phyloP scores from a whole-genome alignment of 148 eudicot genomes.

The Drosera capensis region DNA sequence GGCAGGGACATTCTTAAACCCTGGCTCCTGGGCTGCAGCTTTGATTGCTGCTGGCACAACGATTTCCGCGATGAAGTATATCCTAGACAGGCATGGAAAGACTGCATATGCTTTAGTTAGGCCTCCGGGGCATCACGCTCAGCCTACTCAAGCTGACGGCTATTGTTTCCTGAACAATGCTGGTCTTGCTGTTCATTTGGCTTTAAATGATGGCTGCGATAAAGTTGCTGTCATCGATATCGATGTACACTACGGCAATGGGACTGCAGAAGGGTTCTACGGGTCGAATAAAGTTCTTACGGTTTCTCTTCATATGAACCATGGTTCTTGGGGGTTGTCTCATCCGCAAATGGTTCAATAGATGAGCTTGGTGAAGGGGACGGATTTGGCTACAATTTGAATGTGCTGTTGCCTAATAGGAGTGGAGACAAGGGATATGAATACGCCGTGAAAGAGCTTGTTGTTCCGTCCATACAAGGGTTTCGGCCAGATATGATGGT shows the following conservation, averaged over 20 bases:
- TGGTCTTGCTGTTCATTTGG: constrained; percentile 58
- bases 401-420: constrained; percentile 82
- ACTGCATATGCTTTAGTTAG: constrained; percentile 67
- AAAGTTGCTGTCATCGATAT: constrained; percentile 81
- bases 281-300: constrained; percentile 60
- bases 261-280: constrained; percentile 87
- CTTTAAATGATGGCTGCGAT: constrained; percentile 34
- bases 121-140: constrained; percentile 98
- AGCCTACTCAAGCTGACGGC: constrained; percentile 88
- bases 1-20: constrained; percentile 64
- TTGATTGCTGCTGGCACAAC: constrained; percentile 89
- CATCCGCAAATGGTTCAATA: constrained; percentile 67
- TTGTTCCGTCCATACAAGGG: constrained; percentile 56
- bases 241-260: constrained; percentile 95
- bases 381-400: constrained; percentile 77
- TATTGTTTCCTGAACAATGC: constrained; percentile 91
- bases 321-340: constrained; percentile 94
- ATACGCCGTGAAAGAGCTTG: constrained; percentile 56
- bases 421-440: constrained; percentile 61
- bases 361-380: constrained; percentile 77
- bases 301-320: constrained; percentile 92
- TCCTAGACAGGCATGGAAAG: constrained; percentile 49
- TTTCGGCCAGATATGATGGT: constrained; percentile 73
- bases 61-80: constrained; percentile 58
- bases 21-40: constrained; percentile 85